phyloP scores from a whole-genome alignment of 2,329 filamentous ascomycete species.

The Neonectria magnoliae region DNA sequence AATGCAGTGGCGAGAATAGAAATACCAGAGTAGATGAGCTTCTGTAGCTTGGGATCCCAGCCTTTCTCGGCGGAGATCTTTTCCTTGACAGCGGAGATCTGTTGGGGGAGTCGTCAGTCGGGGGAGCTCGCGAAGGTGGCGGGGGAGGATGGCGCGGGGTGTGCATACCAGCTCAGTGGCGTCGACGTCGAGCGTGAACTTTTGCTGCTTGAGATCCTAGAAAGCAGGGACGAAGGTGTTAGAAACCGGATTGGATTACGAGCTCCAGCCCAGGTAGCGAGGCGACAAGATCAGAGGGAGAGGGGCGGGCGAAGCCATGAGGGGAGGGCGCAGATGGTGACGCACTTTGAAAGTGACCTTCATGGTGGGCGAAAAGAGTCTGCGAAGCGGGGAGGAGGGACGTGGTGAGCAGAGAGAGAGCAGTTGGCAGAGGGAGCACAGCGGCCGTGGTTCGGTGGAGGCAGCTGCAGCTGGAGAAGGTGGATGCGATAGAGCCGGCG shows the following conservation, averaged over 20 bases:
- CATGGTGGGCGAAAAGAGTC: conserved; percentile 62
- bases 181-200: conserved; percentile 96
- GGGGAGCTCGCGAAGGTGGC: conserved; percentile 27
- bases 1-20: conserved; percentile 4
- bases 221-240: neutral
- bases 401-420: conserved; percentile 30
- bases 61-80: conserved; percentile 93
- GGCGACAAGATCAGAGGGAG: conserved; percentile 5
- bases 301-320: neutral
- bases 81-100: conserved; percentile 92
- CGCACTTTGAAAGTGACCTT: conserved; percentile 75
- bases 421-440: neutral
- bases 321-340: conserved; percentile 27
- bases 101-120: conserved; percentile 23
- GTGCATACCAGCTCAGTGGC: conserved; percentile 85
- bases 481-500: conserved; percentile 7
- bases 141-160: conserved; percentile 44
- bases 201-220: conserved; percentile 98
- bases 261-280: neutral
- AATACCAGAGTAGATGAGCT: conserved; percentile 97
- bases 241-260: neutral
- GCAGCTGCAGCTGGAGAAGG: conserved; percentile 11
- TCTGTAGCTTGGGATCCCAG: conserved; percentile 90
- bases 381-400: conserved; percentile 36
- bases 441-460: conserved; percentile 11